Evolutionary conservation across 192 early-diverging fungal species (phyloP).

Genomic region (Kickxella alabastrina): DNA sequence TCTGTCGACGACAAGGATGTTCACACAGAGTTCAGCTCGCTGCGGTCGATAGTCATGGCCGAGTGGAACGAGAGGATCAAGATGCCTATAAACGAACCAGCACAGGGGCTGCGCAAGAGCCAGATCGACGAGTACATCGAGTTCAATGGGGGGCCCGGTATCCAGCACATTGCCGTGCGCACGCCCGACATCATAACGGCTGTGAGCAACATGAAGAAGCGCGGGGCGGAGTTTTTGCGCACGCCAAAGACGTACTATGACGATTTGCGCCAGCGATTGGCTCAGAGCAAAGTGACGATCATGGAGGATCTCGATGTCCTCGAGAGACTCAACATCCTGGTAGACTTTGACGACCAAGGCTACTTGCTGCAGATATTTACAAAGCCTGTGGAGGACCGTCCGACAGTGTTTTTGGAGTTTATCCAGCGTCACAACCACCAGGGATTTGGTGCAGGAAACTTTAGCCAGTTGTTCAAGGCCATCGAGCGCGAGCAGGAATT

Average conservation of each 20-base stretch:
- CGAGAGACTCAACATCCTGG: conserved; percentile 83
- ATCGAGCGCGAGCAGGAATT: conserved; percentile 91
- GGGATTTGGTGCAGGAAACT: conserved; percentile 96
- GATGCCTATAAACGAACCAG: conserved; percentile 98
- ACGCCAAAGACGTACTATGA: conserved; percentile 88
- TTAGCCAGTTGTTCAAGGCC: conserved; percentile 95
- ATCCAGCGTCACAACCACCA: conserved; percentile 93
- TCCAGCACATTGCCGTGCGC: conserved; percentile 93
- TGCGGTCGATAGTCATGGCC: conserved; percentile 94
- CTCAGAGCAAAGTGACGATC: conserved; percentile 66
- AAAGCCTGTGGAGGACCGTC: conserved; percentile 90
- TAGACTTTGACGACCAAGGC: conserved; percentile 95
- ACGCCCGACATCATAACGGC: conserved; percentile 82
- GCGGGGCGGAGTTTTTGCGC: conserved; percentile 86
- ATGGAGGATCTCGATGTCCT: conserved; percentile 79
- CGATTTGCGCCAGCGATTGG: conserved; percentile 69
- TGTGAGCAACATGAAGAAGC: conserved; percentile 72
- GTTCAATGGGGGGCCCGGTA: conserved; percentile 66
- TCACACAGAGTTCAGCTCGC: conserved; percentile 90
- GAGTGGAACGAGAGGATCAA: conserved; percentile 87
- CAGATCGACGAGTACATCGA: conserved; percentile 78
- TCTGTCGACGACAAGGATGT: conserved; percentile 96
- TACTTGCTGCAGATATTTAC: conserved; percentile 94
- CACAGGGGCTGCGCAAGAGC: conserved; percentile 85
- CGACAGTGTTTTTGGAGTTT: conserved; percentile 95